Evolutionary conservation across 192 early-diverging fungal species (phyloP), one percentile per base, ranked within the genome.

Genomic region (Thamnidium elegans): DNA sequence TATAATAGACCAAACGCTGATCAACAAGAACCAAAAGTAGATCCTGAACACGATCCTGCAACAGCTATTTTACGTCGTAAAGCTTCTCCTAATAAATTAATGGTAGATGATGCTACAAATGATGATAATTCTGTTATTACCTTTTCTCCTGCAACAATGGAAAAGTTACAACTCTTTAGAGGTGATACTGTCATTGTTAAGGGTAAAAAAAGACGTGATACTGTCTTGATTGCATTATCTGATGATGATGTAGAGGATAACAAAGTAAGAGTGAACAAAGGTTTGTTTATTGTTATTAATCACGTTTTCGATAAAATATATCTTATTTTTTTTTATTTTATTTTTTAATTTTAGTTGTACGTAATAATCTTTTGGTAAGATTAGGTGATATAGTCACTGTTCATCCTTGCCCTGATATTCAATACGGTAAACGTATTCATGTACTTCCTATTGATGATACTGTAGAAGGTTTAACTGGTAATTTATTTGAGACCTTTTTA

Each of bases 171-270:
- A 48, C 84, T 99, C 61, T 99, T 99, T 84, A 79, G 94, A 68
- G 97, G 95, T 64, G 97, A 99, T 80, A 95, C 91, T 67, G 89
- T 97, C 50, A 72, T 99, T 30, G 71, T 99, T 71, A 97, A 97
- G 82, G 97, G 97, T 72, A 99, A 99, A 85, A 97, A 94, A 87
- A 88, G 96, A 73, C 86, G 87, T 67, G 95, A 99, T 74, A 99
- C 97, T 11, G 95, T 98, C 15, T 77, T 99, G 42, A 94, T 98
- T 67, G 93, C 94, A 55, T 80, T 97, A 46, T 84, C 90, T 52
- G 93, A 96, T 80, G 96, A 98, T 69, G 82, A 87, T 36, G 85
- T 93, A 55, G 96, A 98, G 69, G 87, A 89, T 70, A 89, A 89
- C 71, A 98, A 98, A 80, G 90, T 94, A 70, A 83, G 89, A 65